Conservation (phyloP, 257 asterid genomes). For the Rhazya stricta region DNA sequence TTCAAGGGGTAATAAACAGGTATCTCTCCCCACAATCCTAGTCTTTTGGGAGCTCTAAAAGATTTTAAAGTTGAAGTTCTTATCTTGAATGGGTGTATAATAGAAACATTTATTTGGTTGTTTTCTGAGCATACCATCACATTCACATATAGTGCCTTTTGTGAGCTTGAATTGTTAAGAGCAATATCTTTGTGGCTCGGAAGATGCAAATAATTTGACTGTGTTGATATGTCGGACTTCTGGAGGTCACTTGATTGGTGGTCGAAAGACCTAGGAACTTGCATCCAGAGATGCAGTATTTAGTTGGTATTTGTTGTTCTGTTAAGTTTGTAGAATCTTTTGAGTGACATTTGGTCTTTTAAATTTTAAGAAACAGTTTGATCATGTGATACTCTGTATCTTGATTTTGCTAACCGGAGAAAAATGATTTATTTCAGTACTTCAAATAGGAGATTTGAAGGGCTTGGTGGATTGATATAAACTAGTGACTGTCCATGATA, state of each 20-base stretch:
- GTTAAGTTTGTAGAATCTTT: neutral
- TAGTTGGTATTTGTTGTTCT: neutral
- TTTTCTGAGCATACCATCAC: neutral
- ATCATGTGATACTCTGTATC: neutral
- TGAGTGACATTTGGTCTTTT: neutral
- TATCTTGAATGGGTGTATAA: neutral
- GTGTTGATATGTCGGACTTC: neutral
- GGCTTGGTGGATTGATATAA: neutral
- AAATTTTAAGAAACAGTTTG: neutral
- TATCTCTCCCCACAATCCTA: constrained; percentile 17
- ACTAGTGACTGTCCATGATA: neutral
- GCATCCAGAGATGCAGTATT: neutral
- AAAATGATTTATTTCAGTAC: neutral
- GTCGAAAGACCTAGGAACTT: neutral
- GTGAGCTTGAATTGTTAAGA: neutral
- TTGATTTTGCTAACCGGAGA: neutral
- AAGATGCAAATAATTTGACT: neutral
- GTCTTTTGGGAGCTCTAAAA: neutral
- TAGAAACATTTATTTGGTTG: neutral
- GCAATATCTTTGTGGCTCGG: neutral
- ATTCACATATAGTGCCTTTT: neutral
- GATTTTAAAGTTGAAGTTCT: constrained; percentile 11
- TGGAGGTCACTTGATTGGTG: constrained; percentile 7
- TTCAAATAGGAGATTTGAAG: neutral
- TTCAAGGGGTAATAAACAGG: constrained; percentile 98